Percentiles rank a stretch among this genome's conserved stretches.
These are phyloP conservation scores for Chytriomyces sp. DNA, from an alignment of 192 early-diverging fungal species.

Conservation along the genomic window DNA sequence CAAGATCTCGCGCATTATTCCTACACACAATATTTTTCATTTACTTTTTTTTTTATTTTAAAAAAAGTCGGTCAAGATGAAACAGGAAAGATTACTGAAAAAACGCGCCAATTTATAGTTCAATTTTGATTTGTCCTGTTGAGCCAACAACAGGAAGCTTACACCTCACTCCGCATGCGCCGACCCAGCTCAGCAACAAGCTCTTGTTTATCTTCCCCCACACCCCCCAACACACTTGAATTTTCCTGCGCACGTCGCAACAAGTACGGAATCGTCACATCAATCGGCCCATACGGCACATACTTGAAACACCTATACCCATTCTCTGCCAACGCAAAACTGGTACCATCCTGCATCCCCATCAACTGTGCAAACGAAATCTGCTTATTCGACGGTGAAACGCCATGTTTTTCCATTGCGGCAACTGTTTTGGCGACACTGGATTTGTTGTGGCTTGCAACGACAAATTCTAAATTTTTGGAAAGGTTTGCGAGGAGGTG, in stretches of 20 bases:
- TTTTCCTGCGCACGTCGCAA: conserved; percentile 95
- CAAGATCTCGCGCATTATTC: not conserved
- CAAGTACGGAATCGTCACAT: conserved; percentile 91
- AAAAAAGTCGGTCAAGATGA: no score
- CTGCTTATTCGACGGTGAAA: conserved; percentile 51
- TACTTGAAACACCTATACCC: conserved; percentile 75
- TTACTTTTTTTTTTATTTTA: not conserved
- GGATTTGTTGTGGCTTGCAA: conserved; percentile 89
- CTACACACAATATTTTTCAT: not conserved
- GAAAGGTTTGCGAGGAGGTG: conserved; percentile 70
- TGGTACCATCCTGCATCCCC: conserved; percentile 92
- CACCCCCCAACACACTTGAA: conserved; percentile 72
- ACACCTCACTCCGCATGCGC: not conserved
- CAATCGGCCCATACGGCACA: conserved; percentile 88
- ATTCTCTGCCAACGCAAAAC: conserved; percentile 75
- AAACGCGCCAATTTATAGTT: no score
- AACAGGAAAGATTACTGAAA: no score
- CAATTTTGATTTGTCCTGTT: no score
- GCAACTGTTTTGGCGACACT: conserved; percentile 71
- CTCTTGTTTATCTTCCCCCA: conserved; percentile 37
- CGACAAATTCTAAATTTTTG: conserved; percentile 73
- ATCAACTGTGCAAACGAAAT: conserved; percentile 95
- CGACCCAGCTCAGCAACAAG: conserved; percentile 32
- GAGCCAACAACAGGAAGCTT: no score
- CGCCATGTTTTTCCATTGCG: conserved; percentile 64